Conservation (phyloP, 1,139 yeast species). For the Ogataea hybrid region DNA sequence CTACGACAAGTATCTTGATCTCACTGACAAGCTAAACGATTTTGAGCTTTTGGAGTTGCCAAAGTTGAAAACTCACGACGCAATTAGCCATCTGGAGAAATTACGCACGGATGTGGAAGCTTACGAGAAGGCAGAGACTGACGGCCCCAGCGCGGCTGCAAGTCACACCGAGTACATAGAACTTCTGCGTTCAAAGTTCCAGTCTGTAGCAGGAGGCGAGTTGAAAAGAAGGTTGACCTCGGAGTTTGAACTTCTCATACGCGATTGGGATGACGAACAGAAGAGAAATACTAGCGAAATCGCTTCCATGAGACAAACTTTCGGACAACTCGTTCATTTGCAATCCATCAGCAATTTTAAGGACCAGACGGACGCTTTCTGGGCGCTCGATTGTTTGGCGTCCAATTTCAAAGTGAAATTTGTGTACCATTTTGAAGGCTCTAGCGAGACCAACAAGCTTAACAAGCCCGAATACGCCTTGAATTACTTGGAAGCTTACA, state of each 20-base stretch:
- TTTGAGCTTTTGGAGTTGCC: constrained; percentile 12
- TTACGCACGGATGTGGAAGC: constrained; percentile 1
- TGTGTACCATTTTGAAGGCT: too few species aligned
- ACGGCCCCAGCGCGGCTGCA: background rate
- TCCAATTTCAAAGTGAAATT: too few species aligned
- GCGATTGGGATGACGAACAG: constrained; percentile 10
- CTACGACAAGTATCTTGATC: constrained; percentile 15
- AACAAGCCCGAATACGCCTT: too few species aligned
- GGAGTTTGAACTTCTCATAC: background rate
- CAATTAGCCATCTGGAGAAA: constrained; percentile 6
- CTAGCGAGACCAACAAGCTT: too few species aligned
- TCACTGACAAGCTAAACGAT: constrained; percentile 13
- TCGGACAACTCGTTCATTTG: too few species aligned
- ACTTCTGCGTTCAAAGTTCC: constrained; percentile 1
- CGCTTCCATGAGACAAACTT: too few species aligned
- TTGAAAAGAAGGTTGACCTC: constrained; percentile 1
- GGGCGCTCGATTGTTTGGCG: too few species aligned
- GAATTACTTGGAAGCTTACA: too few species aligned
- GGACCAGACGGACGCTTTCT: too few species aligned
- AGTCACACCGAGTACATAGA: constrained; percentile 5
- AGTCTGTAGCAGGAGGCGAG: background rate
- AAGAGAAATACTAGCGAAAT: too few species aligned
- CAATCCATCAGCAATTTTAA: too few species aligned
- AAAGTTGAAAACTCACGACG: constrained; percentile 3
- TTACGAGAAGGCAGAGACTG: background rate